Percentiles rank a stretch among this genome's conserved stretches.
Evolutionary conservation across 805 yeast species (phyloP).

Genomic region (Candida hungchunana): DNA sequence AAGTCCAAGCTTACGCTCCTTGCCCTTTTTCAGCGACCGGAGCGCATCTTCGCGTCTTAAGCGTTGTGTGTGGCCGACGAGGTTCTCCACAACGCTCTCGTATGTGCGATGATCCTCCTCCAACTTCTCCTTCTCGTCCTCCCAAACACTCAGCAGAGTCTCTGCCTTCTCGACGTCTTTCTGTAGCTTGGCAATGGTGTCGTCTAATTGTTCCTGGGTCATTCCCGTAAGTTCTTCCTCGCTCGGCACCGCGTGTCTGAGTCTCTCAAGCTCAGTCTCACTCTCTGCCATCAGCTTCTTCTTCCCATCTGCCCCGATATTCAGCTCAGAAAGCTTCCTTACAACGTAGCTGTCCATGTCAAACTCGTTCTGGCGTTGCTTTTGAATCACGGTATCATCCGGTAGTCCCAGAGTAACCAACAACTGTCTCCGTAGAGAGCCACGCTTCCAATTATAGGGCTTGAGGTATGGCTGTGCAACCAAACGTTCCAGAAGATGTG

Average conservation of each 20-base stretch:
- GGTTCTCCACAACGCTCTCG: slow-evolving; percentile 83
- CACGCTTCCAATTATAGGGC: slow-evolving; percentile 67
- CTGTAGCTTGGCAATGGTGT: slow-evolving; percentile 32
- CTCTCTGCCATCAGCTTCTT: slow-evolving; percentile 24
- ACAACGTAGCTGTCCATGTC: slow-evolving; percentile 21
- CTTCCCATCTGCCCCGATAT: slow-evolving; percentile 31
- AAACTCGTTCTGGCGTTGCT: slow-evolving; percentile 21
- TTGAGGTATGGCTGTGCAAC: slow-evolving; percentile 44
- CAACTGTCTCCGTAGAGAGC: slow-evolving; percentile 59
- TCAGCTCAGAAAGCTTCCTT: slow-evolving; percentile 27
- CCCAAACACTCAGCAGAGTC: slow-evolving; percentile 45
- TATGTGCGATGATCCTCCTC: slow-evolving; percentile 67
- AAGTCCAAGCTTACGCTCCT: slow-evolving; percentile 13
- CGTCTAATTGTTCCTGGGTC: slow-evolving; percentile 33
- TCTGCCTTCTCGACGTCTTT: slow-evolving; percentile 35
- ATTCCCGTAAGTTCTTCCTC: slow-evolving; percentile 23
- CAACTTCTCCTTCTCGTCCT: slow-evolving; percentile 42
- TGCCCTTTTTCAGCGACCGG: slow-evolving; percentile 31
- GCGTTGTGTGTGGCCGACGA: slow-evolving; percentile 88
- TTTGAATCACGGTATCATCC: slow-evolving; percentile 55
- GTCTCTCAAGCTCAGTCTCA: slow-evolving; percentile 18
- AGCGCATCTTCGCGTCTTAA: slow-evolving; percentile 49
- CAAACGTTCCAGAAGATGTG: slow-evolving; percentile 42
- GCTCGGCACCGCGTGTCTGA: slow-evolving; percentile 11
- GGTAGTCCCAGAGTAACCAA: slow-evolving; percentile 69